Evolutionary conservation across 1,284 basidiomycete genomes (phyloP).

Genomic region (Ustilago vetiveriae): DNA sequence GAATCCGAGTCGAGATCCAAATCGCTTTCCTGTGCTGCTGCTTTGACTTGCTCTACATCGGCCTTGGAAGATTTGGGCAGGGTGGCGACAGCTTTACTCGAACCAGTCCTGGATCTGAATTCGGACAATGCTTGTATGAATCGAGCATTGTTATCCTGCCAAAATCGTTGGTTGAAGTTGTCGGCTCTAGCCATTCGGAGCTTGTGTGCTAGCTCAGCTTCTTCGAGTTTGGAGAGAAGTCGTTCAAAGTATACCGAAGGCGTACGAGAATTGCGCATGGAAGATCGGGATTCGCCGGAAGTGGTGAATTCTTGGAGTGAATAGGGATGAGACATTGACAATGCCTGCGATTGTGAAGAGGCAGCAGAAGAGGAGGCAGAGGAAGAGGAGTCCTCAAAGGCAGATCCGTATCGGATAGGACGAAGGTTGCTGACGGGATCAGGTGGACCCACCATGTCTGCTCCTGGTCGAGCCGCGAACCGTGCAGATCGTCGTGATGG

Average conservation of each 20-base stretch:
- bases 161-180: slow-evolving; percentile 65
- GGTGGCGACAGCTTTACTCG: slow-evolving; percentile 39
- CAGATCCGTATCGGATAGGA: slow-evolving; percentile 58
- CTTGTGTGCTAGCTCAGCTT: slow-evolving; percentile 57
- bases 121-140: slow-evolving; percentile 55
- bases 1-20: slow-evolving; percentile 39
- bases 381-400: slow-evolving; percentile 30
- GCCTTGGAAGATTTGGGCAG: slow-evolving; percentile 1
- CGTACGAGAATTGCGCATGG: not conserved
- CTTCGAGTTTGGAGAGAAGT: slow-evolving; percentile 49
- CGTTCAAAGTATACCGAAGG: slow-evolving; percentile 49
- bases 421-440: slow-evolving; percentile 62
- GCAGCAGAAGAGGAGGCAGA: slow-evolving; percentile 4
- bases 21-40: slow-evolving; percentile 13
- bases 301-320: slow-evolving; percentile 60
- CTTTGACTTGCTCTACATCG: not conserved
- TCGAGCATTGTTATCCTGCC: slow-evolving; percentile 63
- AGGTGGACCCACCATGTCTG: slow-evolving; percentile 57
- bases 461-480: slow-evolving; percentile 35
- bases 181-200: slow-evolving; percentile 54
- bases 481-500: slow-evolving; percentile 32
- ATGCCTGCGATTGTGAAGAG: not conserved
- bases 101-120: slow-evolving; percentile 34
- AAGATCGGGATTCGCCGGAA: slow-evolving; percentile 12
- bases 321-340: slow-evolving; percentile 55